Evolutionary conservation across 2,329 filamentous ascomycete species (phyloP), one percentile per base, ranked within the genome.

Genomic region (Alternaria atra): DNA sequence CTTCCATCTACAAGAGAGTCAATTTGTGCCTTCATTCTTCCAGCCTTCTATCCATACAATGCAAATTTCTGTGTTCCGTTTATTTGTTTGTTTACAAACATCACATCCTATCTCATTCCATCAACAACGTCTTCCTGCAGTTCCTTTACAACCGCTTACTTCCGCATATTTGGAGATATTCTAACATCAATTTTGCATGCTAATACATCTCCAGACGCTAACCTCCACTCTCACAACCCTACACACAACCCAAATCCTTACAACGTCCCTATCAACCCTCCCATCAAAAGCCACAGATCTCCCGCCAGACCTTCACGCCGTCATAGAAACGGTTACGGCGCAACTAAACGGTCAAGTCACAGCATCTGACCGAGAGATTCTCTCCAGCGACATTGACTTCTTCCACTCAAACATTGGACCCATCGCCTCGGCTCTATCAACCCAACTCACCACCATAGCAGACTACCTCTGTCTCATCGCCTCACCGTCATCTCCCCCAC

Each of bases 321-420:
- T 80, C 5, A 80, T 81, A 30, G 79, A 80, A n/a, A 73, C 82
- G 8, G 69, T 80, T 5, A 75, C 75, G 10, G 80, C 82, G 0
- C 73, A 77, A 40, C 72, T 83, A 9, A 75, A 73, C 17, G 76
- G 75, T 43, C 73, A 76, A 12, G 65, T 84, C 7, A 59, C 75
- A 0, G 61, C 74, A 12, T 42, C 57, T 0, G 82, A 84, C 53
- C 71, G 72, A 10, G 74, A 77, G 0, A 70, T 83, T 6, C 71
- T 84, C 4, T 63, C 73, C 6, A 73, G 72, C 25, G 81, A 84
- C 61, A 60, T 80, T 1, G 70, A 74, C 1, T 69, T 70, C 40
- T 83, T 84, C 68, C 70, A 80, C 25, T 76, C 77, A 25, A 75
- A 81, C 58, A 74, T 80, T 37, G 62, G 66, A 29, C 72, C 68